These are phyloP conservation scores for Fusarium denticulatum DNA, from an alignment of 2,329 filamentous ascomycete genomes.

Conservation along the genomic window DNA sequence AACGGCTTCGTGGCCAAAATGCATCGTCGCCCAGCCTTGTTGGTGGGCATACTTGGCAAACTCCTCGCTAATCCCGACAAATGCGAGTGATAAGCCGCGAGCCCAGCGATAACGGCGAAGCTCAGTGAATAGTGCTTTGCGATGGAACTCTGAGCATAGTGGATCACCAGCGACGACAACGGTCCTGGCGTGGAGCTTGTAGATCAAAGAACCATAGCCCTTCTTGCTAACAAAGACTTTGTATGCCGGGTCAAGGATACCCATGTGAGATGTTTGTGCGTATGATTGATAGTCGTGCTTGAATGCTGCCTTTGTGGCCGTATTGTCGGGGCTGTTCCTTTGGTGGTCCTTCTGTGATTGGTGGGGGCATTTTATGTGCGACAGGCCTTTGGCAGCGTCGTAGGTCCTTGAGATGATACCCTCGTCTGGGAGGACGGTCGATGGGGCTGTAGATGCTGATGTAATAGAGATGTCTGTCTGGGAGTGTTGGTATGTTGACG, in stretches of 20 bases:
- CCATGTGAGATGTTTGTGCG: slow-evolving; percentile 20
- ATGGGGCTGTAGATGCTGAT: neutral
- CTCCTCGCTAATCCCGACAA: neutral
- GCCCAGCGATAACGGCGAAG: neutral
- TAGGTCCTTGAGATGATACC: neutral
- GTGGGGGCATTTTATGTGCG: neutral
- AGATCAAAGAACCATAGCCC: neutral
- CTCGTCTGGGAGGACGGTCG: neutral
- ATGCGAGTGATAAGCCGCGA: neutral
- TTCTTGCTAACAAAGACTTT: neutral
- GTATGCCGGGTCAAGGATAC: slow-evolving; percentile 11
- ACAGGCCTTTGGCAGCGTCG: neutral
- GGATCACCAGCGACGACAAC: slow-evolving; percentile 4
- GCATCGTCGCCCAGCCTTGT: slow-evolving; percentile 3
- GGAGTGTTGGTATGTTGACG: neutral
- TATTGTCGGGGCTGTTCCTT: neutral
- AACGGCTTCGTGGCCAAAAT: slow-evolving; percentile 4
- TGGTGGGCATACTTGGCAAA: slow-evolving; percentile 2
- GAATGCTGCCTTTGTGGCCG: neutral
- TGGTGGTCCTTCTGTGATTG: neutral
- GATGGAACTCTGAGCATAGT: neutral
- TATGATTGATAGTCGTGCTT: neutral
- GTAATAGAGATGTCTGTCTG: neutral
- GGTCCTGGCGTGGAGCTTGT: neutral
- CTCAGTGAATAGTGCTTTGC: neutral